These are phyloP conservation scores for Trichophyton equinum DNA, from an alignment of 2,329 filamentous ascomycete species.

Conservation along the genomic window DNA sequence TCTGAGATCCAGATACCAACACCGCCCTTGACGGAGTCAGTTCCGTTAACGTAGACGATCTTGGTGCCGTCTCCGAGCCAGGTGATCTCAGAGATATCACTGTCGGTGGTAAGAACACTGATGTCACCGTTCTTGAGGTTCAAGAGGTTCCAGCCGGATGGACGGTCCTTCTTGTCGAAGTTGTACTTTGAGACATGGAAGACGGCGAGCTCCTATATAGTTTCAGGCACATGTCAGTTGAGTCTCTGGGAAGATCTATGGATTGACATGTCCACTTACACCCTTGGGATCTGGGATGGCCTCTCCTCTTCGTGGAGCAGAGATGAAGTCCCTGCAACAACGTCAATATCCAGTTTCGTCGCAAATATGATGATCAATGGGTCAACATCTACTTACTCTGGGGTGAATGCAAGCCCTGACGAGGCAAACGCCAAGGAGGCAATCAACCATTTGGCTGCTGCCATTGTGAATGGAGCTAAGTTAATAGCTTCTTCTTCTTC, in stretches of 20 bases:
- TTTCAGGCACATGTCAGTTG: neutral
- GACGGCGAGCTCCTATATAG: slow-evolving; percentile 30
- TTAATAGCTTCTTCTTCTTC: slow-evolving; percentile 1
- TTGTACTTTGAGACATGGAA: slow-evolving; percentile 61
- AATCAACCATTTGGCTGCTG: slow-evolving; percentile 15
- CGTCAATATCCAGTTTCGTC: neutral
- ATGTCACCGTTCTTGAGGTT: slow-evolving; percentile 56
- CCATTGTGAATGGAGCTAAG: slow-evolving; percentile 9
- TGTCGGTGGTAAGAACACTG: slow-evolving; percentile 51
- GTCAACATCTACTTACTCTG: slow-evolving; percentile 14
- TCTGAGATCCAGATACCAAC: slow-evolving; percentile 30
- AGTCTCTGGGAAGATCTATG: neutral
- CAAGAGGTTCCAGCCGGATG: slow-evolving; percentile 53
- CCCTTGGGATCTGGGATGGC: slow-evolving; percentile 30
- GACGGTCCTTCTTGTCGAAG: slow-evolving; percentile 57
- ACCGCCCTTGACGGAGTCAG: slow-evolving; percentile 30
- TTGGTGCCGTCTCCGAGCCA: slow-evolving; percentile 60
- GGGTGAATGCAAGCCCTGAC: slow-evolving; percentile 17
- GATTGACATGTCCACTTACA: slow-evolving; percentile 19
- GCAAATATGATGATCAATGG: neutral
- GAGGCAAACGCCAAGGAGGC: slow-evolving; percentile 16
- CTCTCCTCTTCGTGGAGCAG: slow-evolving; percentile 26
- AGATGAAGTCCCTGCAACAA: slow-evolving; percentile 23
- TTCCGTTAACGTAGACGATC: slow-evolving; percentile 44
- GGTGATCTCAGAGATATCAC: slow-evolving; percentile 54